Conservation (phyloP, 2,329 filamentous ascomycete species). For the Cercospora sp. region DNA sequence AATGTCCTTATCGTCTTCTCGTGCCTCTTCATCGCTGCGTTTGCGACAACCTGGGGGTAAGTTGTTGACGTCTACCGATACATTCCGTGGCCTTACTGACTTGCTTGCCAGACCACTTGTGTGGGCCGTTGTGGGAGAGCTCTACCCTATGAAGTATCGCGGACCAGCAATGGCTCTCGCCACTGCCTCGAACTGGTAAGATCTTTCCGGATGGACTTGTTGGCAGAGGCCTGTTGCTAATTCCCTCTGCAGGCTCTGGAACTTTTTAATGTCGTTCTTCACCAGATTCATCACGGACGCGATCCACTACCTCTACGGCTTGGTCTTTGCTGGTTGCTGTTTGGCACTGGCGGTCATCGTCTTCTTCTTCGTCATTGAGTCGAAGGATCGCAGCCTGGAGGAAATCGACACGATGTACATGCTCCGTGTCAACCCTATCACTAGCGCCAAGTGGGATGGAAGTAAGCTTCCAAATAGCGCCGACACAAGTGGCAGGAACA, state of each 20-base stretch:
- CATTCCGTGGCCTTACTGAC: not conserved
- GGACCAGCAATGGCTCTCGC: slow-evolving; percentile 49
- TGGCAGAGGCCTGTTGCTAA: not conserved
- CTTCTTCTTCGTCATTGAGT: slow-evolving; percentile 45
- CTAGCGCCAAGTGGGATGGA: slow-evolving; percentile 36
- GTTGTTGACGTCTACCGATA: not conserved
- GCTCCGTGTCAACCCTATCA: slow-evolving; percentile 38
- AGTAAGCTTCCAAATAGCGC: slow-evolving; percentile 34
- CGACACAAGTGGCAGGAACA: slow-evolving; percentile 30
- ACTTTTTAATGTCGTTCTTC: slow-evolving; percentile 42
- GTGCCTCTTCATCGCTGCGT: slow-evolving; percentile 41
- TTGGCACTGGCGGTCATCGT: slow-evolving; percentile 38
- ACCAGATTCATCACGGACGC: slow-evolving; percentile 42
- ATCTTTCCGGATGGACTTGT: not conserved
- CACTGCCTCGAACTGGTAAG: slow-evolving; percentile 47
- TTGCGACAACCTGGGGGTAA: slow-evolving; percentile 40
- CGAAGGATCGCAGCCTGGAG: slow-evolving; percentile 42
- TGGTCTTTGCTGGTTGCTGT: slow-evolving; percentile 44
- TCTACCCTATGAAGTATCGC: slow-evolving; percentile 43
- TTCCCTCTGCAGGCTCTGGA: slow-evolving; percentile 24
- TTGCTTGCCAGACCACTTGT: slow-evolving; percentile 26
- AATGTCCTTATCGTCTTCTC: slow-evolving; percentile 42
- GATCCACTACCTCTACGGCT: slow-evolving; percentile 45
- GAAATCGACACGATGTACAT: slow-evolving; percentile 47
- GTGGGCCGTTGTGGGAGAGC: slow-evolving; percentile 41